Evolutionary conservation across 352 stramenopile species (phyloP).

Genomic region (Phytophthora meadii): DNA sequence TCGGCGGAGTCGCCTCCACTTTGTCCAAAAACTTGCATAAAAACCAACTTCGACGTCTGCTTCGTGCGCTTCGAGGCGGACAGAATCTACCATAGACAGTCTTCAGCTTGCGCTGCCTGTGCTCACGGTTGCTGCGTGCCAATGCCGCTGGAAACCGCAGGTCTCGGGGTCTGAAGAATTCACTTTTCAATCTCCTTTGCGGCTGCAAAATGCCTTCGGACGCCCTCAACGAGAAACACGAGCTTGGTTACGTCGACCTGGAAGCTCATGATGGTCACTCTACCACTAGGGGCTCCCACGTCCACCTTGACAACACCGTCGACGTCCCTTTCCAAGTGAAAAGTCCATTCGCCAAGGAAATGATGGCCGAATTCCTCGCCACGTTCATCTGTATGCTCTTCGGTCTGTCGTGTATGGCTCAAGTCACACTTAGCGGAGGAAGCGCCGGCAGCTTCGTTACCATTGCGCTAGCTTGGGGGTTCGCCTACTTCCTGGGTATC

Average conservation of each 20-base stretch:
- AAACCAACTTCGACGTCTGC: conserved; percentile 23
- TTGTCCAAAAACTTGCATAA: conserved; percentile 21
- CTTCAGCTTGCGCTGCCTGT: conserved; percentile 16
- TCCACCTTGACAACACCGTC: conserved; percentile 5
- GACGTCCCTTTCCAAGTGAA: conserved; percentile 30
- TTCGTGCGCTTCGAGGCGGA: conserved; percentile 11
- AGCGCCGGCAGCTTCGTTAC: conserved; percentile 55
- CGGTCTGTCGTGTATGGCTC: conserved; percentile 53
- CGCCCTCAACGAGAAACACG: conserved; percentile 23
- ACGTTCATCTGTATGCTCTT: conserved; percentile 65
- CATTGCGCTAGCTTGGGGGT: conserved; percentile 60
- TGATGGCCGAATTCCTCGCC: conserved; percentile 61
- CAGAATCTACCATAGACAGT: conserved; percentile 7
- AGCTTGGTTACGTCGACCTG: conserved; percentile 28
- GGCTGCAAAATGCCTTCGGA: conserved; percentile 22
- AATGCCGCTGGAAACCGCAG: conserved; percentile 11
- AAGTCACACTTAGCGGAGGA: conserved; percentile 51
- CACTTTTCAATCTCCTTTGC: conserved; percentile 27
- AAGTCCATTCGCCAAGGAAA: conserved; percentile 48
- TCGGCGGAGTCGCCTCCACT: conserved; percentile 15
- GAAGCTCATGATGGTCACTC: conserved; percentile 27
- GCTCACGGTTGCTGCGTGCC: conserved; percentile 15
- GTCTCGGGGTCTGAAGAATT: neutral
- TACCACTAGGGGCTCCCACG: conserved; percentile 10
- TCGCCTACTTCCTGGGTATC: conserved; percentile 65